phyloP scores from a whole-genome alignment of 106 monocot genomes.

The Dendrobium catenatum region DNA sequence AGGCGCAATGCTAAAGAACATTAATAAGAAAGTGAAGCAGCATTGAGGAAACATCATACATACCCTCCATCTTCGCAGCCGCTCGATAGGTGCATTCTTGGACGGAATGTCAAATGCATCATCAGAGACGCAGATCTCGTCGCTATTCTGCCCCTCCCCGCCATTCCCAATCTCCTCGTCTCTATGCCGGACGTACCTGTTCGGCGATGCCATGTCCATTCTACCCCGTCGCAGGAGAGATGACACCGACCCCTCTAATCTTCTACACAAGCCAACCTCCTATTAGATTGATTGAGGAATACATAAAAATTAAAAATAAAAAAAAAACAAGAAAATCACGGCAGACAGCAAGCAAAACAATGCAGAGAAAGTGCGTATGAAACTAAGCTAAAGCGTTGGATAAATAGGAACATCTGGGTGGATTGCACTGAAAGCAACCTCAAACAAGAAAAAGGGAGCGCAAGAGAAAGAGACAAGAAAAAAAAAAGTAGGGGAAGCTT shows the following conservation, averaged over 20 bases:
- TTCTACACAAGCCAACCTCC: not conserved
- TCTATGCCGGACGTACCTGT: not conserved
- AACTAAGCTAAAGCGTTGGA: not conserved
- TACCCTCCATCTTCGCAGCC: conserved; percentile 43
- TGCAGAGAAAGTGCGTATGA: not conserved
- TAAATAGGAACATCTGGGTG: not conserved
- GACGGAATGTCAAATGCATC: conserved; percentile 39
- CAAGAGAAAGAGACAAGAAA: not conserved
- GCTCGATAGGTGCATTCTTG: conserved; percentile 37
- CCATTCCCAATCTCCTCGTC: conserved; percentile 13
- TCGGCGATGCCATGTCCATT: conserved; percentile 7
- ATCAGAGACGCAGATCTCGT: not conserved
- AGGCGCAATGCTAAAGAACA: not conserved
- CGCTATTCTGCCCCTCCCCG: not conserved
- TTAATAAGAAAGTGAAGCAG: not conserved
- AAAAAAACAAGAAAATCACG: not conserved
- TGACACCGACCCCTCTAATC: conserved; percentile 4
- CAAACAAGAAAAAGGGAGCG: not conserved
- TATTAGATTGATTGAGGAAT: not conserved
- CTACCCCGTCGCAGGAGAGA: conserved; percentile 13
- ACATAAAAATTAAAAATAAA: not conserved
- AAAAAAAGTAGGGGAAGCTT: not conserved
- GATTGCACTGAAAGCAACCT: not conserved
- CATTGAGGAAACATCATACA: not conserved
- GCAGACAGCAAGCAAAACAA: not conserved